Evolutionary conservation across 441 rosid genomes (phyloP), one percentile per base, ranked within the genome.

Genomic region (Brassica balearica): DNA sequence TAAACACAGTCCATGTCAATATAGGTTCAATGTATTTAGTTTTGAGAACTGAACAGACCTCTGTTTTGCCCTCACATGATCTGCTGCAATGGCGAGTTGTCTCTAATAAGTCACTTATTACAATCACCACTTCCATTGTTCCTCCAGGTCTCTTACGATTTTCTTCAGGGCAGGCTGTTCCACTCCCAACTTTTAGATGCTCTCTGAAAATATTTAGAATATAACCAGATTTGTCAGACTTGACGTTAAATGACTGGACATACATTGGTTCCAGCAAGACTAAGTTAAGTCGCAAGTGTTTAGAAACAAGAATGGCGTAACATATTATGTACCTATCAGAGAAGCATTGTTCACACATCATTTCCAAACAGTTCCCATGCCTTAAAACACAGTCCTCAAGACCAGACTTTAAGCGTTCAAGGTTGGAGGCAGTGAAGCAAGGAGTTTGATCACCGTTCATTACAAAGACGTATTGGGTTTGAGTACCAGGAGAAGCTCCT

Each of bases 321-420:
- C 19, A 62, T 55, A 7, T 23, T 51, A 12, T 53, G 80, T 86
- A 91, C 96, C 89, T 76, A 65, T 75, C 82, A 58, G 81, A 71
- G 65, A 86, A 88, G 89, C 92, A 85, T n/a, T 82, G 46, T 59
- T 81, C 85, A 53, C 92, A 88, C 63, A 79, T 85, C 48, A 78
- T 71, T 34, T 36, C 78, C 77, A 84, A 67, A 77, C 74, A 84
- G 51, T 87, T 83, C 65, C 88, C 81, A 77, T 88, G 92, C 85
- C 75, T 92, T 78, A 90, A 41, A 73, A 93, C 87, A 73, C 91
- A 91, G 86, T 87, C 92, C 83, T 88, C 88, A 66, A 92, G 85
- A 82, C 99, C 98, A 65, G 87, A 90, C 79, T 84, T 87, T 79
- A 95, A 68, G 43, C 89, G 85, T 79, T 91, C 94, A 82, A 89